A percentile compares a stretch with the other conserved stretches of the same genome.
These are phyloP conservation scores for Phaffia australis DNA, from an alignment of 768 basidiomycete genomes.

Conservation along the genomic window DNA sequence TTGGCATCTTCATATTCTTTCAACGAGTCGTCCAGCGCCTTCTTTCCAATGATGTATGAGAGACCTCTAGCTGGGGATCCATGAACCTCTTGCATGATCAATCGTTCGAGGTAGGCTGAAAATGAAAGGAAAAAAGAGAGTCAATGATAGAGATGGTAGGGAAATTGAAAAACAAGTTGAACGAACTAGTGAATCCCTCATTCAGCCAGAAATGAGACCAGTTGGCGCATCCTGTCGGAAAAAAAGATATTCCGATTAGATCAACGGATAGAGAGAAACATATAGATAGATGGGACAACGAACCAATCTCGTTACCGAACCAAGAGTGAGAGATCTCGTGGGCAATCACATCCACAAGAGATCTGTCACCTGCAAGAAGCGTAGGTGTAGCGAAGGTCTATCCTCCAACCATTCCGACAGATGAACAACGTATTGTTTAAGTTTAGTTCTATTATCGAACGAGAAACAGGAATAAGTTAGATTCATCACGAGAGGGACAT, in stretches of 20 bases:
- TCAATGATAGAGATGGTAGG: conserved; percentile 57
- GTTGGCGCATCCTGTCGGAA: conserved; percentile 31
- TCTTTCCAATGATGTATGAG: conserved; percentile 63
- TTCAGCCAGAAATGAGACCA: conserved; percentile 42
- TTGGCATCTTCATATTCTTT: conserved; percentile 51
- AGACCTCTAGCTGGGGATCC: conserved; percentile 69
- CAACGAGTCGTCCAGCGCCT: conserved; percentile 60
- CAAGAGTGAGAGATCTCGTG: conserved; percentile 58
- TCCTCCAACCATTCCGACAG: not conserved
- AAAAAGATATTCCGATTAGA: conserved; percentile 52
- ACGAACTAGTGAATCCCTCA: conserved; percentile 27
- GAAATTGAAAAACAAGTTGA: not conserved
- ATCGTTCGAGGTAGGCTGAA: conserved; percentile 85
- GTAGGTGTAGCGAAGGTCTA: conserved; percentile 44
- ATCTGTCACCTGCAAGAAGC: conserved; percentile 73
- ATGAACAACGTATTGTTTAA: too few species aligned
- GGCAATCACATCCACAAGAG: conserved; percentile 76
- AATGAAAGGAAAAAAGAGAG: conserved; percentile 39
- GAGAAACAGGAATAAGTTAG: not conserved
- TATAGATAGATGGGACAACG: not conserved
- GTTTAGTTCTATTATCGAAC: too few species aligned
- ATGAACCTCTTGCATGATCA: conserved; percentile 59
- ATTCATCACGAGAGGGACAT: not conserved
- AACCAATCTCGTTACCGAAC: conserved; percentile 60
- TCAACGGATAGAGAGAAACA: conserved; percentile 52